Percentiles rank a stretch among this genome's conserved stretches.
phyloP scores from a whole-genome alignment of 257 asterid species.

The Nicotiana noctiflora region DNA sequence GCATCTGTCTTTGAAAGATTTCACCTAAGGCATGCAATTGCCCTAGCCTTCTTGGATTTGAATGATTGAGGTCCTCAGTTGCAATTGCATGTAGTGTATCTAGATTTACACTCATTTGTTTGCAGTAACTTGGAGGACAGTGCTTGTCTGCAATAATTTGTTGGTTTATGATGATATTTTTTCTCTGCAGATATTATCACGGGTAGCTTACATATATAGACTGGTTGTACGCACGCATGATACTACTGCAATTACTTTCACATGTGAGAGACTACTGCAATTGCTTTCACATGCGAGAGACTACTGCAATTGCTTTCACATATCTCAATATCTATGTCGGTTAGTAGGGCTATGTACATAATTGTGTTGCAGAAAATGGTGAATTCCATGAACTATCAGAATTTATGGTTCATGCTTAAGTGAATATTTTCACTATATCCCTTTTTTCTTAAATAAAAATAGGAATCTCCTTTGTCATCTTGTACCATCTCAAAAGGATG shows the following conservation, averaged over 20 bases:
- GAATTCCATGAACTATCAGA: neutral
- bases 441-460: neutral
- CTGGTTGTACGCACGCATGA: neutral
- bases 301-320: neutral
- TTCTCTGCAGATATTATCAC: neutral
- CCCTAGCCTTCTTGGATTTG: neutral
- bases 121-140: neutral
- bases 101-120: neutral
- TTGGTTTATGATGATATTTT: neutral
- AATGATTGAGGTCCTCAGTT: neutral
- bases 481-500: neutral
- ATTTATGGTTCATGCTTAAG: neutral
- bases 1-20: neutral
- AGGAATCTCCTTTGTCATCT: neutral
- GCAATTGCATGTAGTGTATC: neutral
- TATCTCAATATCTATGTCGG: neutral
- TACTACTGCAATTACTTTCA: neutral
- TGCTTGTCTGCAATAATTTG: neutral
- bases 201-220: neutral
- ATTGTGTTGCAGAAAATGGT: neutral
- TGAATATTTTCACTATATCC: neutral
- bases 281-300: neutral
- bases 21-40: neutral
- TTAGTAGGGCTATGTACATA: neutral
- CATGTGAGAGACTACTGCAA: neutral